Percentiles rank a stretch among this genome's conserved stretches.
These are phyloP conservation scores for Podospora appendiculata DNA, from an alignment of 495 filamentous ascomycete species.

Conservation along the genomic window DNA sequence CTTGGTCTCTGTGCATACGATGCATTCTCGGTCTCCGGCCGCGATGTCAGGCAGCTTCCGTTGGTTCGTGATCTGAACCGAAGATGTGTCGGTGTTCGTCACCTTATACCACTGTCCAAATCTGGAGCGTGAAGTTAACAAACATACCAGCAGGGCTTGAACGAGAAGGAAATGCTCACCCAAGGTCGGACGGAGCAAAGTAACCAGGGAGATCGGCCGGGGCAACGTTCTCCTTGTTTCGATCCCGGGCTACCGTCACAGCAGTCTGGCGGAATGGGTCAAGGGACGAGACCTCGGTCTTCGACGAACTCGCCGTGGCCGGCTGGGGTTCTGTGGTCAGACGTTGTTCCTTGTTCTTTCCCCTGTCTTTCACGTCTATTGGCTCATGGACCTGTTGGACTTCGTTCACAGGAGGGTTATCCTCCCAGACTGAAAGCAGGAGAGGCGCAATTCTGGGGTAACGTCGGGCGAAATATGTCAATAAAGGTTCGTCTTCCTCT, in stretches of 20 bases:
- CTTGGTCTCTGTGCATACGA: constrained; percentile 24
- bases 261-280: constrained; percentile 2
- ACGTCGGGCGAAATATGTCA: too few relatives aligned
- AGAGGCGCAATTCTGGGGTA: too few relatives aligned
- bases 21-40: constrained; percentile 14
- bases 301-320: too few relatives aligned
- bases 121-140: not conserved
- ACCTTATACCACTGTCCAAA: constrained; percentile 15
- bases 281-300: too few relatives aligned
- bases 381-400: too few relatives aligned
- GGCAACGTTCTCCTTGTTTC: not conserved
- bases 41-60: constrained; percentile 2
- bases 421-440: too few relatives aligned
- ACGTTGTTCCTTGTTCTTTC: too few relatives aligned
- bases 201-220: not conserved
- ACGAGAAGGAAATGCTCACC: not conserved
- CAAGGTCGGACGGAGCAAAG: not conserved
- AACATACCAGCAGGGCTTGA: too few relatives aligned
- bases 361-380: too few relatives aligned
- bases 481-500: too few relatives aligned
- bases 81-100: not conserved
- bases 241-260: constrained; percentile 7
- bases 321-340: too few relatives aligned
- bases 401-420: too few relatives aligned
- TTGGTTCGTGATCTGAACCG: constrained; percentile 10